phyloP scores from a whole-genome alignment of 345 rosid species.

The Lepidium africanum region DNA sequence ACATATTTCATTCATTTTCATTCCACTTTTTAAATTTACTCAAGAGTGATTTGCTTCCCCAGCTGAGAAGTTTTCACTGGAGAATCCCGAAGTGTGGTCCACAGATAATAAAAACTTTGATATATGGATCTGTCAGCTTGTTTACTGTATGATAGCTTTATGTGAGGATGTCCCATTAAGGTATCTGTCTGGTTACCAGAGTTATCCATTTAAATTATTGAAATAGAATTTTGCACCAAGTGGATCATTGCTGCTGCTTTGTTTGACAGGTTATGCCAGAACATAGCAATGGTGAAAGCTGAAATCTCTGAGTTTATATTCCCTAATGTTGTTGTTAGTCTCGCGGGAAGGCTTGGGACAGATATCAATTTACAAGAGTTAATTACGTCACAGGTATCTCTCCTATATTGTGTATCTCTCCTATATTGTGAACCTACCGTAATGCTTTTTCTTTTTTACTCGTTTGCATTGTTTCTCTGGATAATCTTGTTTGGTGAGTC shows the following conservation, averaged over 20 bases:
- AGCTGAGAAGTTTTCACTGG: conserved; percentile 58
- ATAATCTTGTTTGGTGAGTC: not conserved
- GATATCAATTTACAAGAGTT: conserved; percentile 44
- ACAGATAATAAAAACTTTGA: conserved; percentile 68
- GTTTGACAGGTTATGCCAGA: conserved; percentile 74
- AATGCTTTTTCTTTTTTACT: not conserved
- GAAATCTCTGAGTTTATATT: conserved; percentile 89
- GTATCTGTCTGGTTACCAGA: conserved; percentile 29
- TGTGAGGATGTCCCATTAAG: conserved; percentile 73
- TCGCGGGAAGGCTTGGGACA: conserved; percentile 53
- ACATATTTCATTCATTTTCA: not conserved
- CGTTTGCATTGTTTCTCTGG: conserved; percentile 1
- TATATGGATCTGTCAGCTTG: conserved; percentile 87
- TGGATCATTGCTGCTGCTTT: conserved; percentile 14
- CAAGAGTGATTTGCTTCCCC: conserved; percentile 21
- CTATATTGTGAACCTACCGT: not conserved
- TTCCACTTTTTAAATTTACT: conserved; percentile 4
- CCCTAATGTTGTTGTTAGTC: conserved; percentile 64
- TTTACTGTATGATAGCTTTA: conserved; percentile 58
- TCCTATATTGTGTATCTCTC: conserved; percentile 16
- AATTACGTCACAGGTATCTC: conserved; percentile 64
- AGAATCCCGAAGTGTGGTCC: conserved; percentile 67
- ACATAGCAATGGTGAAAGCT: conserved; percentile 66
- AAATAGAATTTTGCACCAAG: not conserved
- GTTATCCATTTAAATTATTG: not conserved